phyloP scores from a whole-genome alignment of 73 alveolate genomes.

The Uronychia setigera region DNA sequence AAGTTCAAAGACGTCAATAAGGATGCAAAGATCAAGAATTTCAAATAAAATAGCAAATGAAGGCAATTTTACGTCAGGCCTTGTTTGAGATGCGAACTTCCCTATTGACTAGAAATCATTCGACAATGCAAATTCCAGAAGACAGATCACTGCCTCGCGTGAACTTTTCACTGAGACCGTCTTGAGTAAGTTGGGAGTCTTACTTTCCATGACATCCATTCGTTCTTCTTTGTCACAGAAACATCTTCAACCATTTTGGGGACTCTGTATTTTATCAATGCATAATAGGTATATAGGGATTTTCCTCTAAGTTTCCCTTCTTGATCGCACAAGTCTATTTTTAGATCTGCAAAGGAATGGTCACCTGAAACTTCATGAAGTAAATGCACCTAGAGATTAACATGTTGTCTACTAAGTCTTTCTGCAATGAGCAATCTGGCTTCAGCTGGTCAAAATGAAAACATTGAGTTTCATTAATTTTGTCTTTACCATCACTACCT shows the following conservation, averaged over 20 bases:
- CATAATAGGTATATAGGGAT: conserved; percentile 17
- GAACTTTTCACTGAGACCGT: not conserved
- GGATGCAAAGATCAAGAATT: not conserved
- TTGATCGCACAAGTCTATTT: conserved; percentile 9
- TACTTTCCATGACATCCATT: not conserved
- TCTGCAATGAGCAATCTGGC: conserved; percentile 10
- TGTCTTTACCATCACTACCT: conserved; percentile 48
- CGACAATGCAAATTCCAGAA: not conserved
- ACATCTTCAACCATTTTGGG: not conserved
- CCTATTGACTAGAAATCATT: not conserved
- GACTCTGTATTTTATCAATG: conserved; percentile 19
- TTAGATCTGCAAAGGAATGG: conserved; percentile 36
- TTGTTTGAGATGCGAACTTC: not conserved
- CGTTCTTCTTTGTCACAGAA: not conserved
- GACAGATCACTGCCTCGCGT: not conserved
- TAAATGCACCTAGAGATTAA: not conserved
- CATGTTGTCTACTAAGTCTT: conserved; percentile 19
- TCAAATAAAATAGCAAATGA: not conserved
- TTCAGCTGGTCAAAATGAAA: conserved; percentile 13
- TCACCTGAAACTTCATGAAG: conserved; percentile 1
- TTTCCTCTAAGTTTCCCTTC: not conserved
- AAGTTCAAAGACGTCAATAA: not conserved
- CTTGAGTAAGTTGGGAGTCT: not conserved
- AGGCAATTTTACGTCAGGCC: not conserved
- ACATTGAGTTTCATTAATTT: conserved; percentile 34